Evolutionary conservation across 331 rosid genomes (phyloP).

Genomic region (Malus hybrid): DNA sequence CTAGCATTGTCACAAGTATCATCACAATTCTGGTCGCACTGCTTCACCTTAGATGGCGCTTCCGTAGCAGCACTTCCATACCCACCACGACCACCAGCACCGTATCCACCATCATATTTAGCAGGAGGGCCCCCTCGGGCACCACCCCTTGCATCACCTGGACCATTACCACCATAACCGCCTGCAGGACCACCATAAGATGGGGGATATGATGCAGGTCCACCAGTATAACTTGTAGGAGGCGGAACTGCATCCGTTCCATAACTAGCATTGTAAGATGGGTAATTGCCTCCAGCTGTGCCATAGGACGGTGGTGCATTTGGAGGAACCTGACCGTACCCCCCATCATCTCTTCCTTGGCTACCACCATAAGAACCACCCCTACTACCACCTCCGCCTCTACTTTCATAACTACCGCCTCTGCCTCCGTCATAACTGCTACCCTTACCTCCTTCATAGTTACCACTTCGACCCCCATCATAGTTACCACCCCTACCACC

Average conservation of each 20-base stretch:
- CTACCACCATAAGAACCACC: slow-evolving; percentile 51
- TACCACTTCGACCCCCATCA: slow-evolving; percentile 50
- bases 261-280: slow-evolving; percentile 47
- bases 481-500: slow-evolving; percentile 39
- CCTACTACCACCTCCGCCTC: slow-evolving; percentile 54
- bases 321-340: slow-evolving; percentile 65
- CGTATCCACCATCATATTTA: slow-evolving; percentile 44
- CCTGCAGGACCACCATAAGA: slow-evolving; percentile 66
- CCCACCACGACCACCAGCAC: slow-evolving; percentile 68
- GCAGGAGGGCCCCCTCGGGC: slow-evolving; percentile 50
- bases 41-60: slow-evolving; percentile 68
- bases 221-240: slow-evolving; percentile 79
- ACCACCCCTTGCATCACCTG: slow-evolving; percentile 47
- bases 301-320: slow-evolving; percentile 54
- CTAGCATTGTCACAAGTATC: slow-evolving; percentile 93
- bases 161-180: slow-evolving; percentile 53
- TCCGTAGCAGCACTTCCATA: slow-evolving; percentile 60
- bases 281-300: slow-evolving; percentile 51
- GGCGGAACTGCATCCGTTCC: slow-evolving; percentile 96
- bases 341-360: slow-evolving; percentile 79
- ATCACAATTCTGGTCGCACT: slow-evolving; percentile 81
- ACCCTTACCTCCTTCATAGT: slow-evolving; percentile 52
- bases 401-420: slow-evolving; percentile 35
- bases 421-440: slow-evolving; percentile 55
- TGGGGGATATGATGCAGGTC: slow-evolving; percentile 76